Base-by-base conservation (phyloP, 1,139 yeast species). In the Candida frijolesensis region DNA sequence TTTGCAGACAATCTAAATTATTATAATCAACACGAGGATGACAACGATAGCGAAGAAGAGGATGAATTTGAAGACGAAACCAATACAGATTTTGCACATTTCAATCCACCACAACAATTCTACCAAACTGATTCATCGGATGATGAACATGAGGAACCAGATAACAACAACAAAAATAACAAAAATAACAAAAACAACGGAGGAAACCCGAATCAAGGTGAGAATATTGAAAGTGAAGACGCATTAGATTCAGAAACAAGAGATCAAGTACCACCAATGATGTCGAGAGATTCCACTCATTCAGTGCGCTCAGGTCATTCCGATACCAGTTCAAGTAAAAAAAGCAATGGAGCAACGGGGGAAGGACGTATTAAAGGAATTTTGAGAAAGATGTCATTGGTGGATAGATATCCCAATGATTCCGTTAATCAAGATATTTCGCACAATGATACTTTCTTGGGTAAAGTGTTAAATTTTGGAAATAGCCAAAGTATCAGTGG, bases 381-480 rank as follows among this genome's bases (percentile, higher is more conserved):
- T 15, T 58, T 74, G 19, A 63, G 78, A 12, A 72, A 65, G 52
- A 69, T 74, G 63, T 68, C 78, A 1, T 60, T 72, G 40, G 67
- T 66, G 1, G 74, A 71, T 52, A 65, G 62, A 35, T 65, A 64
- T 2, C 68, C 63, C 40, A 51, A 51, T 16, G 54, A 57, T 48
- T 34, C 53, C 32, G 29, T 35, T 10, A 54, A 44, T 53, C 58
- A 44, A 48, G 58, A 57, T 48, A 51, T 58, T 2, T 61, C 74
- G 2, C 59, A 60, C 3, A 64, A 72, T 6, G 80, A 76, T 50
- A 66, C 78, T 0, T 74, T 76, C 48, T 60, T 76, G 43, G 80
- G 79, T 2, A 60, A 70, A 34, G 71, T 76, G 2, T 57, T 74
- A 44, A 60, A 58, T 33, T 58, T 66, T 47, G 61, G 65, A 9